phyloP scores from a whole-genome alignment of 73 alveolate species.

The Effrenium voratum region DNA sequence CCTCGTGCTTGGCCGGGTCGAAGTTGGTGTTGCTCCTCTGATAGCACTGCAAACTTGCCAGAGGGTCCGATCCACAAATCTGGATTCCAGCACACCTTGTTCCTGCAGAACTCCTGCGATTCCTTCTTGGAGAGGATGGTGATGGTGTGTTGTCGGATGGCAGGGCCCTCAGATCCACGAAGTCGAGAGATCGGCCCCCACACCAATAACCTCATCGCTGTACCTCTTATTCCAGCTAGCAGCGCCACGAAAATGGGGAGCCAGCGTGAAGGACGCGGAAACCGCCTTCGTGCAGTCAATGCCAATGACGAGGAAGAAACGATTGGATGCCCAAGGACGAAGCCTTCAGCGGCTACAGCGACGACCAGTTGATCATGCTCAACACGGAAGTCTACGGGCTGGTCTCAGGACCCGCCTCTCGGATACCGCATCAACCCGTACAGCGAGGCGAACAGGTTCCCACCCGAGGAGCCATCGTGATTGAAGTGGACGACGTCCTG shows the following conservation, averaged over 20 bases:
- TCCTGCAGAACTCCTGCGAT: no score
- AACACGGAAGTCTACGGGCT: neutral
- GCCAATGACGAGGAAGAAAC: neutral
- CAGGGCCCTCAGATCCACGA: neutral
- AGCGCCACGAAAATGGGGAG: neutral
- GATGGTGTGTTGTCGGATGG: constrained; percentile 3
- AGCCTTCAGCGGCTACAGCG: neutral
- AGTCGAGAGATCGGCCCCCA: neutral
- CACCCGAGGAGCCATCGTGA: no score
- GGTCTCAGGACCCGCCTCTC: neutral
- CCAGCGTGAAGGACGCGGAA: neutral
- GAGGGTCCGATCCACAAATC: no score
- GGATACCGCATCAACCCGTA: no score
- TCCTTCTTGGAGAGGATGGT: no score
- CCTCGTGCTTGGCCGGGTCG: no score
- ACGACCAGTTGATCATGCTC: neutral
- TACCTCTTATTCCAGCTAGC: neutral
- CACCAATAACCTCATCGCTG: neutral
- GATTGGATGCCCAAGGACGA: neutral
- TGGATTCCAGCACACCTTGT: no score
- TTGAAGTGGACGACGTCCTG: no score
- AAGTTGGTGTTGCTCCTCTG: no score
- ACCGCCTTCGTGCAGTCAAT: neutral
- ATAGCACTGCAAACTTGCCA: no score
- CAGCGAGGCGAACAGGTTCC: no score